phyloP scores from a whole-genome alignment of 192 early-diverging fungal species.

The Coemansia asiatica region DNA sequence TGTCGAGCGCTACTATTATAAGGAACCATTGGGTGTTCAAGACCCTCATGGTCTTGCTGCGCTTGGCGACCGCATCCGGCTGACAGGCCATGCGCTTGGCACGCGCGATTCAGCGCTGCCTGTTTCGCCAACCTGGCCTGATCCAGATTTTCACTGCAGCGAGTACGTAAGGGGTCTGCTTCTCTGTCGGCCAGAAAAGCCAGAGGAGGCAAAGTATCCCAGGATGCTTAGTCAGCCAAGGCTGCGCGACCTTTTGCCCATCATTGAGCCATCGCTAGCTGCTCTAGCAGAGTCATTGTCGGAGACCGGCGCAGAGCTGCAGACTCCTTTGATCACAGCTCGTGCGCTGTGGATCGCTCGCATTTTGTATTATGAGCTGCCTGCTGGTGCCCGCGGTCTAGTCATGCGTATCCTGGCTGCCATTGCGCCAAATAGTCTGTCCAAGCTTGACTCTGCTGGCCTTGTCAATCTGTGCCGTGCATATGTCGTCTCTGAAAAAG shows the following conservation, averaged over 20 bases:
- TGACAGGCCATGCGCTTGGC: not conserved
- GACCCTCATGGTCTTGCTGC: not conserved
- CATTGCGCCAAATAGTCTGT: constrained; percentile 17
- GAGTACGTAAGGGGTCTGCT: not conserved
- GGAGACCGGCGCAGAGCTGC: constrained; percentile 2
- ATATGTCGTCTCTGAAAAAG: not conserved
- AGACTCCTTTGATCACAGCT: not conserved
- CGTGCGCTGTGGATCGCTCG: constrained; percentile 28
- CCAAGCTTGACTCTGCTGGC: constrained; percentile 17
- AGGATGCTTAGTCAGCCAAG: not conserved
- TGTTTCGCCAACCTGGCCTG: not conserved
- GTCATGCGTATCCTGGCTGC: constrained; percentile 26
- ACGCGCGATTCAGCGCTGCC: not conserved
- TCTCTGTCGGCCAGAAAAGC: not conserved
- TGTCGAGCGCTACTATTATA: not conserved
- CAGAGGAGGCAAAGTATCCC: too few relatives aligned
- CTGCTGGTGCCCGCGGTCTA: constrained; percentile 14
- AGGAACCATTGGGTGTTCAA: not conserved
- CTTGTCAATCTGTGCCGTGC: constrained; percentile 18
- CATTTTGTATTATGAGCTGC: constrained; percentile 38
- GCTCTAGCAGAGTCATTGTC: constrained; percentile 1
- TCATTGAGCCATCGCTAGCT: not conserved
- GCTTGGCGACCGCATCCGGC: not conserved
- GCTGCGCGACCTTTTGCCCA: not conserved
- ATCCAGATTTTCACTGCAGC: not conserved